phyloP scores from a whole-genome alignment of 2,329 filamentous ascomycete genomes.

The Bipolaris gigantea region DNA sequence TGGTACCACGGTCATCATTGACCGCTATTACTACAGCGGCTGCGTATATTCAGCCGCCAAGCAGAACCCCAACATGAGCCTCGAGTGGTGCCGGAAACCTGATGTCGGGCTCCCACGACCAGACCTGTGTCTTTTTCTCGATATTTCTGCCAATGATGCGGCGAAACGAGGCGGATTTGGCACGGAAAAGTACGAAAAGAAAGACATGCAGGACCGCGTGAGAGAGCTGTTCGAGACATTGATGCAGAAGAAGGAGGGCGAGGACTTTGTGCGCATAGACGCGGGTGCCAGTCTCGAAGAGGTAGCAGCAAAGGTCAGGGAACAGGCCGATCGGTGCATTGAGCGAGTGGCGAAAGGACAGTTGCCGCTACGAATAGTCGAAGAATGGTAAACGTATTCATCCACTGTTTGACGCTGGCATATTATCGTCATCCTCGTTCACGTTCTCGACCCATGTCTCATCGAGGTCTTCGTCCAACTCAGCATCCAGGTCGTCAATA shows the following conservation, averaged over 20 bases:
- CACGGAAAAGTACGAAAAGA: constrained; percentile 83
- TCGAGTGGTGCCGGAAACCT: constrained; percentile 81
- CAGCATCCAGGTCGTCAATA: constrained; percentile 31
- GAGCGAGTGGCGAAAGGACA: constrained; percentile 28
- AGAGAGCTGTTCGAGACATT: constrained; percentile 69
- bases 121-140: constrained; percentile 85
- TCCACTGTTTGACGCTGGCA: neutral
- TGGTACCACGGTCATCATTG: constrained; percentile 78
- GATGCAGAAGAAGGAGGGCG: constrained; percentile 51
- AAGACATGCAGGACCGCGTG: constrained; percentile 79
- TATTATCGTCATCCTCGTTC: constrained; percentile 31
- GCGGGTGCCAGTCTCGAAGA: constrained; percentile 56
- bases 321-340: constrained; percentile 28
- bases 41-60: constrained; percentile 94
- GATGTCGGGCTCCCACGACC: constrained; percentile 86
- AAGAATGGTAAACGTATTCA: constrained; percentile 29
- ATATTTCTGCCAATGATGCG: constrained; percentile 74
- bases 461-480: constrained; percentile 39
- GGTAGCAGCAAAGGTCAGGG: constrained; percentile 48
- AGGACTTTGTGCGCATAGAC: constrained; percentile 59
- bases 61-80: constrained; percentile 65
- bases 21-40: constrained; percentile 94
- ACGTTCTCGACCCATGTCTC: constrained; percentile 41
- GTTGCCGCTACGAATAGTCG: constrained; percentile 30
- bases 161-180: constrained; percentile 83